Evolutionary conservation across 2,329 filamentous ascomycete species (phyloP), one percentile per base, ranked within the genome.

Genomic region (Arthrinium puccinioides): DNA sequence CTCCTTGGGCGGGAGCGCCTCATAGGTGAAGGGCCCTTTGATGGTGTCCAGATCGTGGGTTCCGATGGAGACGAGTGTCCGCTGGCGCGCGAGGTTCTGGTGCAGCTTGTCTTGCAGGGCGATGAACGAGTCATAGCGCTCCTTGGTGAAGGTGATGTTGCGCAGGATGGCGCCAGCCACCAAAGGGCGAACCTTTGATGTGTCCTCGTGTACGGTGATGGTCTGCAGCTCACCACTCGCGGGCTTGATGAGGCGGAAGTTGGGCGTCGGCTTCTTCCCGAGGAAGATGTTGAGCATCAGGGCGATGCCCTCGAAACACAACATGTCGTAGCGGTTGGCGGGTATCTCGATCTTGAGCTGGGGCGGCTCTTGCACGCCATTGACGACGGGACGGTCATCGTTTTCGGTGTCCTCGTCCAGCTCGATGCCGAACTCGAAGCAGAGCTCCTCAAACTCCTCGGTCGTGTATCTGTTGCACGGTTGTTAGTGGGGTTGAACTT

Each of bases 341-440:
- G 89, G 88, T 54, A 97, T 94, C 63, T 97, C 90, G 57, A 98
- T 97, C 74, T 96, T 96, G 55, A 97, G 77, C 66, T 97, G 87
- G 39, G 92, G 83, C 36, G 87, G 79, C 65, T 94, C 87, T 63
- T 94, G 84, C 50, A 82, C 78, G 59, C 84, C 84, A 66, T 87
- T 74, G 53, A 85, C 74, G 41, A 84, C 67, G 21, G 85, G 84
- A 32, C 86, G 73, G 47, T 87, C 79, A 40, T 77, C 72, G 53
- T 86, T 73, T 50, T 87, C 83, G 34, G 86, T 92, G 62, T 98
- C 92, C 69, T 97, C 90, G 67, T 98, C 92, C 51, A 98, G 77
- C 65, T 98, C 92, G 59, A 98, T 94, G 42, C 89, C 89, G 59
- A 95, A 98, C 56, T 98, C 90, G 74, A 98, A 98, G 66, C 92